These are phyloP conservation scores for Plectranthus barbatus DNA, from an alignment of 257 asterid species.

Conservation along the genomic window DNA sequence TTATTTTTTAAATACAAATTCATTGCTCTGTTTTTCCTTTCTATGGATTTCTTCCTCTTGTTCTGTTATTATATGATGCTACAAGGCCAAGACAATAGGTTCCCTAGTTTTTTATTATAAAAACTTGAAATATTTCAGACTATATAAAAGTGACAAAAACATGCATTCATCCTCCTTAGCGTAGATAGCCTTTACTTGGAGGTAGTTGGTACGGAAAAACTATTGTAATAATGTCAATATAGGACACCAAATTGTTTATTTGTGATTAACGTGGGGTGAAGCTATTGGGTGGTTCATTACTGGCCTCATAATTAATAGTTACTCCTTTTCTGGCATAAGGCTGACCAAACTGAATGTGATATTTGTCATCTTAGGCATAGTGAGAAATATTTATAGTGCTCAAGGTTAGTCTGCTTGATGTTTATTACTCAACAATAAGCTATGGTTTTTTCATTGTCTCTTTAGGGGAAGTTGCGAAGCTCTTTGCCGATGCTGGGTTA, in stretches of 20 bases:
- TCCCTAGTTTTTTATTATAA: not conserved
- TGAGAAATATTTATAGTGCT: not conserved
- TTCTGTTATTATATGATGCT: not conserved
- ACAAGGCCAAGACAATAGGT: not conserved
- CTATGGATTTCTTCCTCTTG: not conserved
- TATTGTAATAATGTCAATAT: not conserved
- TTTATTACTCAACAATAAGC: not conserved
- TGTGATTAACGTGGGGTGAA: not conserved
- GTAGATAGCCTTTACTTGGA: not conserved
- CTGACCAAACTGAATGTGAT: not conserved
- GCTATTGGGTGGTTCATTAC: not conserved
- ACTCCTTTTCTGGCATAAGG: not conserved
- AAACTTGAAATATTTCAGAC: not conserved
- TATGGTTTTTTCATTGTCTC: not conserved
- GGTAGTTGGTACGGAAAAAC: not conserved
- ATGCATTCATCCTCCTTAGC: not conserved
- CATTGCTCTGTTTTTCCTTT: not conserved
- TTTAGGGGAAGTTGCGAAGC: conserved; percentile 91
- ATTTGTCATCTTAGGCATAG: not conserved
- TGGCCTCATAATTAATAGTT: not conserved
- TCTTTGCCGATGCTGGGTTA: conserved; percentile 95
- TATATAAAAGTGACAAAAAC: not conserved
- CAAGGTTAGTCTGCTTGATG: not conserved
- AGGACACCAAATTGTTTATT: not conserved
- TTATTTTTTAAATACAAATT: not conserved